phyloP scores from a whole-genome alignment of 169 alveolate species.

The Miamiensis avidus region DNA sequence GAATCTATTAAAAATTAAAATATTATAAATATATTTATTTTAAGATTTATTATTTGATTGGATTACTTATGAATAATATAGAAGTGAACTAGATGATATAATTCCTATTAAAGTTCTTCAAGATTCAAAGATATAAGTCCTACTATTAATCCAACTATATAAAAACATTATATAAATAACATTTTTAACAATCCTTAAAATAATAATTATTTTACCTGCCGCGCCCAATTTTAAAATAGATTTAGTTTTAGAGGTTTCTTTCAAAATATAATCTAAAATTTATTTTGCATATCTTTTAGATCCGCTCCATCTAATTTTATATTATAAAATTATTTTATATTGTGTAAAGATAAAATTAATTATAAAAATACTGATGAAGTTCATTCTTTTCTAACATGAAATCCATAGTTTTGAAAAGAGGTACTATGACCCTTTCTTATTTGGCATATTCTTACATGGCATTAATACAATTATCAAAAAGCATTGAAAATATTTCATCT shows the following conservation, averaged over 20 bases:
- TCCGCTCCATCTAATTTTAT: constrained; percentile 8
- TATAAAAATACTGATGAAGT: constrained; percentile 1
- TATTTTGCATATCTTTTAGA: background rate
- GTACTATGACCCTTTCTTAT: constrained; percentile 79
- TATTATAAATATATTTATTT: background rate
- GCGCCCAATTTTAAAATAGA: constrained; percentile 28
- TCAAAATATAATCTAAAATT: constrained; percentile 12
- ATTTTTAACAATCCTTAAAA: background rate
- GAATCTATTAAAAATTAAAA: constrained; percentile 25
- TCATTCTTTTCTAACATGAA: constrained; percentile 50
- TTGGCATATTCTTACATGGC: constrained; percentile 57
- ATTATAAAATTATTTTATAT: too few relatives aligned
- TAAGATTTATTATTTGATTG: background rate
- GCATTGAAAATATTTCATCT: constrained; percentile 25
- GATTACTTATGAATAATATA: constrained; percentile 30
- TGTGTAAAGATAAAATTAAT: too few relatives aligned
- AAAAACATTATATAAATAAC: background rate
- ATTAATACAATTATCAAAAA: constrained; percentile 43
- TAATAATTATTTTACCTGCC: constrained; percentile 3
- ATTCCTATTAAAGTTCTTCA: constrained; percentile 1
- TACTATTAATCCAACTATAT: constrained; percentile 10
- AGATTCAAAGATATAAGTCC: constrained; percentile 6
- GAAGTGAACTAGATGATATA: constrained; percentile 5
- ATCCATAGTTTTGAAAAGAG: constrained; percentile 77
- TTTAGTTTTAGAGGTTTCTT: constrained; percentile 36